Evolutionary conservation across 345 rosid species (phyloP).

Genomic region (Bretschneidera sinensis): DNA sequence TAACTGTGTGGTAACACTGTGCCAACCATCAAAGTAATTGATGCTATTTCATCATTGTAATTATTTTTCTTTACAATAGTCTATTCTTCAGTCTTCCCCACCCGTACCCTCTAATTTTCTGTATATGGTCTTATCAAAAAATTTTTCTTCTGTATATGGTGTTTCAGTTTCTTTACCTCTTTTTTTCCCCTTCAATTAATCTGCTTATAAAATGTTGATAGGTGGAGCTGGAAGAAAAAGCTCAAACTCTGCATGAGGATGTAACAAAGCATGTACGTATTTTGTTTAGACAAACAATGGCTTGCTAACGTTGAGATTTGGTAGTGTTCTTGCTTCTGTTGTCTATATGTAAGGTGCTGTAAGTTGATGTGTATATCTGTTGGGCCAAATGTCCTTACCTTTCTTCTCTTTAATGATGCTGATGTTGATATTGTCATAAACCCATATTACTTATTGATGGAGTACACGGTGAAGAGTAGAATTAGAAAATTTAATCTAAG

Average conservation of each 20-base stretch:
- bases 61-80: background rate
- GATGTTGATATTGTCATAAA: background rate
- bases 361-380: background rate
- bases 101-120: background rate
- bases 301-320: background rate
- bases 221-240: slow-evolving; percentile 73
- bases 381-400: background rate
- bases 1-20: too few species aligned
- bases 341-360: background rate
- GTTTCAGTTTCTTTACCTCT: background rate
- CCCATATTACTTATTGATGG: too few species aligned
- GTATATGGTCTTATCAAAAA: too few species aligned
- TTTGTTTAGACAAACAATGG: background rate
- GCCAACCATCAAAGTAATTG: too few species aligned
- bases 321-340: background rate
- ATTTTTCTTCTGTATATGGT: background rate
- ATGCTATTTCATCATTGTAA: too few species aligned
- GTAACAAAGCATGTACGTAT: slow-evolving; percentile 73
- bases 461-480: too few species aligned
- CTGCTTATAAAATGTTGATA: slow-evolving; percentile 25
- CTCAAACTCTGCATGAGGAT: slow-evolving; percentile 56
- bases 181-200: slow-evolving; percentile 4
- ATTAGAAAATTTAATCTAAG: too few species aligned
- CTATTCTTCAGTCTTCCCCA: background rate
- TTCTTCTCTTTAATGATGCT: background rate